Evolutionary conservation across 768 basidiomycete species (phyloP).

Genomic region (Suillus subalutaceus): DNA sequence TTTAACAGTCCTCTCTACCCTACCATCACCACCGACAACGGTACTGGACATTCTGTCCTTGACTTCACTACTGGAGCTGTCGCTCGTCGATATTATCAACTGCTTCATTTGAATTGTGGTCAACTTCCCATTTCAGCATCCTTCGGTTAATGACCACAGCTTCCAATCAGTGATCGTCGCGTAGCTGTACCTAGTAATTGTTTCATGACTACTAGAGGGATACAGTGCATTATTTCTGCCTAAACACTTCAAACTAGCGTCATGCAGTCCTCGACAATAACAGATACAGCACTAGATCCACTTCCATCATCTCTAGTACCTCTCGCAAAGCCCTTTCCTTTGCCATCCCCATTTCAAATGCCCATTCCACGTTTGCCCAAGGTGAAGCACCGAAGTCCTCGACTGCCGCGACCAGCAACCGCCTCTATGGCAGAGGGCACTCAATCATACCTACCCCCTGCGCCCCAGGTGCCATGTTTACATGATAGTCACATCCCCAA

Average conservation of each 20-base stretch:
- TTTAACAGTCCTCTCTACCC: neutral
- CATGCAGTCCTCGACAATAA: conserved; percentile 23
- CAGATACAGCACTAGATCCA: conserved; percentile 6
- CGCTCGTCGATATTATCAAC: neutral
- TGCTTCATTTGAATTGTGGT: neutral
- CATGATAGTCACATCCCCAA: neutral
- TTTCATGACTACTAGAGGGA: neutral
- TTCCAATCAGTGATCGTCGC: conserved; percentile 15
- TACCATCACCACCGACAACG: conserved; percentile 3
- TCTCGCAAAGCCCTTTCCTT: conserved; percentile 27
- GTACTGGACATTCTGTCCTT: conserved; percentile 1
- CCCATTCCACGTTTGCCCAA: conserved; percentile 37
- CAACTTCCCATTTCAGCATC: conserved; percentile 4
- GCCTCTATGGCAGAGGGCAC: conserved; percentile 48
- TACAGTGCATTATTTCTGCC: neutral
- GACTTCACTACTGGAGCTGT: neutral
- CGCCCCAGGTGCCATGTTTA: conserved; percentile 17
- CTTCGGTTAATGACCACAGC: conserved; percentile 14
- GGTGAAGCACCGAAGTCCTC: conserved; percentile 29
- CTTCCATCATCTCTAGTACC: conserved; percentile 16
- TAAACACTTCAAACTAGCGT: neutral
- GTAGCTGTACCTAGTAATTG: conserved; percentile 10
- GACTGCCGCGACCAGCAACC: conserved; percentile 42
- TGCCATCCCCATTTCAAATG: conserved; percentile 31
- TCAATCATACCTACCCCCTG: conserved; percentile 44